phyloP scores from a whole-genome alignment of 1,284 basidiomycete genomes.

The Ceratobasidium sp. region DNA sequence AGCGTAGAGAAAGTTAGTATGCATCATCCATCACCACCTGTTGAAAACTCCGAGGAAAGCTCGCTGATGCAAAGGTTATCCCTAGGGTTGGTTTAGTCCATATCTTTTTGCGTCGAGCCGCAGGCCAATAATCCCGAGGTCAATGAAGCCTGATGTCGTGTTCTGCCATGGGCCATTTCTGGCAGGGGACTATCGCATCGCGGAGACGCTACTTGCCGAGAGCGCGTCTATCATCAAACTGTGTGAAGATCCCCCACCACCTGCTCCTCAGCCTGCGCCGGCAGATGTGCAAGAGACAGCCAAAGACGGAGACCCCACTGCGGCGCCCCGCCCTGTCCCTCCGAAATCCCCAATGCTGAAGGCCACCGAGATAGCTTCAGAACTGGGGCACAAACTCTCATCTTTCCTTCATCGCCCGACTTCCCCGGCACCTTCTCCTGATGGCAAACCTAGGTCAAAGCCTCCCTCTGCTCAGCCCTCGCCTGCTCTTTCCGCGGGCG shows the following conservation, averaged over 20 bases:
- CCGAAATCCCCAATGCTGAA: conserved; percentile 41
- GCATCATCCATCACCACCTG: conserved; percentile 52
- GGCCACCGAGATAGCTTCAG: conserved; percentile 26
- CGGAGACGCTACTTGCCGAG: conserved; percentile 60
- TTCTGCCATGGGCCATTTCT: conserved; percentile 75
- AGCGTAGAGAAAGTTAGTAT: conserved; percentile 65
- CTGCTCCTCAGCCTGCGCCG: conserved; percentile 48
- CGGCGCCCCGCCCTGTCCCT: conserved; percentile 43
- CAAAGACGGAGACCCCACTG: conserved; percentile 45
- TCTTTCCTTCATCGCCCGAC: conserved; percentile 57
- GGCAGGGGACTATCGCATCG: conserved; percentile 49
- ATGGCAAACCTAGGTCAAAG: conserved; percentile 53
- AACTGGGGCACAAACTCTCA: conserved; percentile 46
- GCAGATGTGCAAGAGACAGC: conserved; percentile 3
- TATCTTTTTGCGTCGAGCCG: conserved; percentile 71
- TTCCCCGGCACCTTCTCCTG: conserved; percentile 64
- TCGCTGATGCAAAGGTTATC: background rate
- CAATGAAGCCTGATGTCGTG: conserved; percentile 72
- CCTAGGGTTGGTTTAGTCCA: conserved; percentile 60
- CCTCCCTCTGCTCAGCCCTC: conserved; percentile 51
- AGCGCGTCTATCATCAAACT: conserved; percentile 65
- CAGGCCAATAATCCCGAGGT: conserved; percentile 62
- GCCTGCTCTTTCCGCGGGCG: conserved; percentile 53
- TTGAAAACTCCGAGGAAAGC: conserved; percentile 4
- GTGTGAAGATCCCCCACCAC: conserved; percentile 55